These are phyloP conservation scores for Vigna radiata DNA, from an alignment of 306 rosid species.

Conservation along the genomic window DNA sequence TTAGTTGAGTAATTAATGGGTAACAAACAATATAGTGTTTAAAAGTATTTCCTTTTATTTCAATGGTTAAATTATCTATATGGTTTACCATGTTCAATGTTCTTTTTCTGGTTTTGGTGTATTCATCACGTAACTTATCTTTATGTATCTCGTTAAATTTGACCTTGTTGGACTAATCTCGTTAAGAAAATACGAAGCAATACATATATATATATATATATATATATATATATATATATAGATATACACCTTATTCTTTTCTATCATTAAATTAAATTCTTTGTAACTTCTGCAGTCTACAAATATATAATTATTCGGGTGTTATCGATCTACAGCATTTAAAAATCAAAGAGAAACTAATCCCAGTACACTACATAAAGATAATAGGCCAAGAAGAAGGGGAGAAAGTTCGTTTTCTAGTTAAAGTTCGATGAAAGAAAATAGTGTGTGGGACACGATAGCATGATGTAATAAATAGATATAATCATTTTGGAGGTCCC, in stretches of 20 bases:
- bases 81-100: neutral
- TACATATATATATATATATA: too few relatives aligned
- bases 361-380: neutral
- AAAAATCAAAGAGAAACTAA: neutral
- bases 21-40: too few relatives aligned
- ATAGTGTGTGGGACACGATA: neutral
- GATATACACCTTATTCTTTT: too few relatives aligned
- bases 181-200: too few relatives aligned
- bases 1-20: too few relatives aligned
- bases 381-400: constrained; percentile 7
- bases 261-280: too few relatives aligned
- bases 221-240: too few relatives aligned
- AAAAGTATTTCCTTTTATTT: too few relatives aligned
- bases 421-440: neutral
- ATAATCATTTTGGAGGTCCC: too few relatives aligned
- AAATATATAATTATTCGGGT: neutral
- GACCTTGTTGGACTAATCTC: neutral
- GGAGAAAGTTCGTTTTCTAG: constrained; percentile 5
- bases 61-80: too few relatives aligned
- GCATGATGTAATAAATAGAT: neutral
- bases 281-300: too few relatives aligned
- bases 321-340: neutral
- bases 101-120: neutral
- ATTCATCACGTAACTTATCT: neutral
- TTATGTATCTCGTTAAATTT: neutral